These are phyloP conservation scores for Glonium stellatum DNA, from an alignment of 495 filamentous ascomycete genomes.

Conservation along the genomic window DNA sequence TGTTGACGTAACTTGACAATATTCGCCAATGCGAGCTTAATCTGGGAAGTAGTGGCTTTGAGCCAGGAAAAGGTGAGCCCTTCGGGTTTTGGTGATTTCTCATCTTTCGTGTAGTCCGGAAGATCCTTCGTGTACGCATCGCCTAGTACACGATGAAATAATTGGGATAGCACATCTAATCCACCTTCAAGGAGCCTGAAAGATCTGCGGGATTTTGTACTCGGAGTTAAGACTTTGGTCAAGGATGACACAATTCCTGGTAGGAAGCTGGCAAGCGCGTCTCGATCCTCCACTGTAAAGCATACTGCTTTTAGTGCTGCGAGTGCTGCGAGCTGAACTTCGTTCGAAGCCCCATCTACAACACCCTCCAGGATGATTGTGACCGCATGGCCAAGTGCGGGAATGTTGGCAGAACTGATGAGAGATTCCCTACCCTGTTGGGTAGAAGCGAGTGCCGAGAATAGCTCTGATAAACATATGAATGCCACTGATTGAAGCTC, in stretches of 20 bases:
- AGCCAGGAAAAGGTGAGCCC: constrained; percentile 59
- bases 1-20: constrained; percentile 72
- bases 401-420: constrained; percentile 55
- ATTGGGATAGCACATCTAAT: constrained; percentile 51
- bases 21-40: constrained; percentile 77
- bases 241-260: constrained; percentile 82
- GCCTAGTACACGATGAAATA: constrained; percentile 58
- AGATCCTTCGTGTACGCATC: constrained; percentile 49
- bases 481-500: constrained; percentile 44
- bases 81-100: constrained; percentile 19
- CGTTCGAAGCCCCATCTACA: constrained; percentile 49
- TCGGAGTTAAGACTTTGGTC: constrained; percentile 64
- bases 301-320: constrained; percentile 57
- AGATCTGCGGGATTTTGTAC: constrained; percentile 55
- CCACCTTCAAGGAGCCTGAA: constrained; percentile 56
- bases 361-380: constrained; percentile 70
- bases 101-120: constrained; percentile 24
- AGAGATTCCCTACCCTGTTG: constrained; percentile 37
- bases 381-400: constrained; percentile 77
- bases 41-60: constrained; percentile 69
- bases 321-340: constrained; percentile 61
- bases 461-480: constrained; percentile 49
- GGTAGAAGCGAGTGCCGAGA: constrained; percentile 35
- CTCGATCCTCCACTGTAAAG: constrained; percentile 55
- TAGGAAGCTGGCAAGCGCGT: constrained; percentile 73